Evolutionary conservation across 2,329 filamentous ascomycete species (phyloP).

Genomic region (Phialocephala subalpina): DNA sequence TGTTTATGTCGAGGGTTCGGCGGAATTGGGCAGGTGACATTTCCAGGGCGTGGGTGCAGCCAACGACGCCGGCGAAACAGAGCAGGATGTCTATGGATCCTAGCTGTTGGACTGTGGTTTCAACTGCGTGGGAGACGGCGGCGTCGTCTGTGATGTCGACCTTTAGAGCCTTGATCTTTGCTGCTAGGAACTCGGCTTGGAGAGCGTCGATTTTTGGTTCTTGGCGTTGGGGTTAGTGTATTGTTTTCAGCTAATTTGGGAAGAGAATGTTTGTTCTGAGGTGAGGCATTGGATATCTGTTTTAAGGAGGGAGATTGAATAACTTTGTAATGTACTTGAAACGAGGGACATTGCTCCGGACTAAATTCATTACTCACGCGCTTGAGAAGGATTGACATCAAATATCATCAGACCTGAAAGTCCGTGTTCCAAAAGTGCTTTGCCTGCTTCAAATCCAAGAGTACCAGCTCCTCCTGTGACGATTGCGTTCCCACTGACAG

Average conservation of each 20-base stretch:
- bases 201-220: constrained; percentile 54
- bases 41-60: constrained; percentile 66
- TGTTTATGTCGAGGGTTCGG: constrained; percentile 73
- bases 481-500: constrained; percentile 60
- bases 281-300: too few species aligned
- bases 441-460: constrained; percentile 63
- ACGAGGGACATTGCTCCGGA: too few species aligned
- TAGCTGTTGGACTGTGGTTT: constrained; percentile 50
- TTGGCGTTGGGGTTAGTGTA: too few species aligned
- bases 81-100: constrained; percentile 58
- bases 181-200: constrained; percentile 59
- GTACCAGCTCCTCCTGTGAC: constrained; percentile 73
- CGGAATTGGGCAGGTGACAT: constrained; percentile 67
- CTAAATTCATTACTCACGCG: constrained; percentile 31
- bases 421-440: constrained; percentile 75
- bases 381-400: constrained; percentile 57
- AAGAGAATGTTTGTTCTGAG: too few species aligned
- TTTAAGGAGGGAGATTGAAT: too few species aligned
- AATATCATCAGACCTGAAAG: constrained; percentile 65
- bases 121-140: constrained; percentile 53
- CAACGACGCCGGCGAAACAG: constrained; percentile 75
- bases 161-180: constrained; percentile 56
- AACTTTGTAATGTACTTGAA: too few species aligned
- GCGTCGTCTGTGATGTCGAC: constrained; percentile 67
- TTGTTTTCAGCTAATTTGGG: too few species aligned